Evolutionary conservation across 1,284 basidiomycete genomes (phyloP).

Genomic region (Rhodotorula sp.): DNA sequence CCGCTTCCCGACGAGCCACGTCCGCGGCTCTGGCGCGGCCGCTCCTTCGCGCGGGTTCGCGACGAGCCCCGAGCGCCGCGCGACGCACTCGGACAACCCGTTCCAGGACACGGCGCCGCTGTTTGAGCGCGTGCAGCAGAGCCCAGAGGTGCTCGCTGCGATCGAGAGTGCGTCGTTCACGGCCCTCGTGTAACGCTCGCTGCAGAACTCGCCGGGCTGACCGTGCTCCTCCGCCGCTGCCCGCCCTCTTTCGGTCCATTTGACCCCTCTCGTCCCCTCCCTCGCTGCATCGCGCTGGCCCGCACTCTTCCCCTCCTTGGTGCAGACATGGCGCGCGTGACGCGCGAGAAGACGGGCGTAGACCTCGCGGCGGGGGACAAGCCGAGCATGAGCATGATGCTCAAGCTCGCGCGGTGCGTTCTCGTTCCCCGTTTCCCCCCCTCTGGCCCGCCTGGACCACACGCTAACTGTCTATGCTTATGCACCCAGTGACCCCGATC

Average conservation of each 20-base stretch:
- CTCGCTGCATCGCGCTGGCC: too few species aligned
- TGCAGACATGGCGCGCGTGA: constrained; percentile 26
- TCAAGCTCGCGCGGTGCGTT: constrained; percentile 30
- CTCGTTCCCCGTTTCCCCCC: too few species aligned
- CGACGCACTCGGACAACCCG: constrained; percentile 17
- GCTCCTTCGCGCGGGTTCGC: not conserved
- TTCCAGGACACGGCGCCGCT: constrained; percentile 26
- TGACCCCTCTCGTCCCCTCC: not conserved
- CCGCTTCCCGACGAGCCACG: constrained; percentile 8
- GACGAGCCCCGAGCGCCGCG: not conserved
- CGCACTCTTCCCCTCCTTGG: too few species aligned
- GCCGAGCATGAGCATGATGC: constrained; percentile 38
- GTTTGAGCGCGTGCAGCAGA: constrained; percentile 30
- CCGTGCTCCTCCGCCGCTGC: too few species aligned
- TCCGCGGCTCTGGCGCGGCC: constrained; percentile 5
- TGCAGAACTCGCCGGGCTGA: accelerated
- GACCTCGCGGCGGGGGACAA: constrained; percentile 31
- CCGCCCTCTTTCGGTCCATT: too few species aligned
- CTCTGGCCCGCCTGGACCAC: too few species aligned
- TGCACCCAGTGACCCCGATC: constrained; percentile 28
- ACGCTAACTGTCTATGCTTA: not conserved
- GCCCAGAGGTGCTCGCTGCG: constrained; percentile 26
- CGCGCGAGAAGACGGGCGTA: constrained; percentile 37
- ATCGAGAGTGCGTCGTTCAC: constrained; percentile 21
- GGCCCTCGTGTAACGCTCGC: not conserved